Conservation (phyloP, 768 basidiomycete genomes). For the Pholiota molesta region DNA sequence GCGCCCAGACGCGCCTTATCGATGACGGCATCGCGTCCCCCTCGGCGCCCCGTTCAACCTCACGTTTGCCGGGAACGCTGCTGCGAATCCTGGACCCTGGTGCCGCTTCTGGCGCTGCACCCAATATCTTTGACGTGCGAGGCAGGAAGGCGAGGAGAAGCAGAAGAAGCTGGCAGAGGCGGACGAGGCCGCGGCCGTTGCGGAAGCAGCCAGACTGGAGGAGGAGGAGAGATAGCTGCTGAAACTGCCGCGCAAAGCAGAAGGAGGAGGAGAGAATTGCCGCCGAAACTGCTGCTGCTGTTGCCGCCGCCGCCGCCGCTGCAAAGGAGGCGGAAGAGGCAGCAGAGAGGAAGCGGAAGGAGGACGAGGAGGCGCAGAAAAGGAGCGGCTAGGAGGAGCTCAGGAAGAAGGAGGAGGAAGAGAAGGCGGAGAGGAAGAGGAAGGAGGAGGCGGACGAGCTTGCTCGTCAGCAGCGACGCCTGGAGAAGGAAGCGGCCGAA, state of each 20-base stretch:
- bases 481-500: slow-evolving; percentile 15
- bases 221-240: slow-evolving; percentile 1
- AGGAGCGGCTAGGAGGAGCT: slow-evolving; percentile 3
- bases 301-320: too few relatives aligned
- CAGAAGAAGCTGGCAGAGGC: background rate
- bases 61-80: background rate
- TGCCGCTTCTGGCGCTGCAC: background rate
- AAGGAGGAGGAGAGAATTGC: background rate
- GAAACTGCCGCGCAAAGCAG: too few relatives aligned
- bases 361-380: slow-evolving; percentile 5
- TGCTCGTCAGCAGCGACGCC: slow-evolving; percentile 9
- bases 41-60: slow-evolving; percentile 8
- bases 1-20: background rate
- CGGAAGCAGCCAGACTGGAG: background rate
- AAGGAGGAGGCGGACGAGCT: slow-evolving; percentile 10
- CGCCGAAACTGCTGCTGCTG: background rate
- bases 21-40: background rate
- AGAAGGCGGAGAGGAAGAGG: background rate
- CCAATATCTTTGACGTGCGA: background rate
- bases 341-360: slow-evolving; percentile 4
- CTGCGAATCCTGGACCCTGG: background rate
- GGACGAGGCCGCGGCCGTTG: background rate
- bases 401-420: slow-evolving; percentile 2
- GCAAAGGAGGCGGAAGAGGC: slow-evolving; percentile 1
- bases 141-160: slow-evolving; percentile 1